Evolutionary conservation across 768 basidiomycete genomes (phyloP).

Genomic region (Podaxis sp.): DNA sequence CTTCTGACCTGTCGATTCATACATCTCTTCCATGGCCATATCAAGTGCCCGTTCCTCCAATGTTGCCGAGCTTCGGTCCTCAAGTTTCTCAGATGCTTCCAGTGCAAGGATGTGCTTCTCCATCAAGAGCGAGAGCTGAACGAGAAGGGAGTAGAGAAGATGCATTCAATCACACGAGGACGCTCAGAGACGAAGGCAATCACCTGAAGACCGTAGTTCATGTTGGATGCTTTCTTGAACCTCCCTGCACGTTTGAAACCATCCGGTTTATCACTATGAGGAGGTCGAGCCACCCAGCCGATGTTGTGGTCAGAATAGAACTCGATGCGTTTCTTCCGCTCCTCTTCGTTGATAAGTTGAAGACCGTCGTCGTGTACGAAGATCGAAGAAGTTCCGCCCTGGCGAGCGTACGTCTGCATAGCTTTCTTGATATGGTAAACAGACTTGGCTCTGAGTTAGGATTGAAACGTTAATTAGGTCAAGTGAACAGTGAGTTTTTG

Average conservation of each 20-base stretch:
- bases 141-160: slow-evolving; percentile 7
- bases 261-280: slow-evolving; percentile 56
- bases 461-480: background rate
- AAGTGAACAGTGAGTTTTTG: background rate
- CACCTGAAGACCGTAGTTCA: slow-evolving; percentile 72
- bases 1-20: slow-evolving; percentile 49
- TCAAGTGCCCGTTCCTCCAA: slow-evolving; percentile 74
- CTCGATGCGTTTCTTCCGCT: slow-evolving; percentile 61
- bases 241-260: slow-evolving; percentile 82
- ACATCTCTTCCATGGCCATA: slow-evolving; percentile 73
- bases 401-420: slow-evolving; percentile 90
- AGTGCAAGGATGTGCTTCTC: slow-evolving; percentile 49
- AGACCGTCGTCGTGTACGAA: slow-evolving; percentile 84
- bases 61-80: slow-evolving; percentile 35
- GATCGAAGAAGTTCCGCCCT: slow-evolving; percentile 80
- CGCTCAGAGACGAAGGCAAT: slow-evolving; percentile 9
- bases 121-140: slow-evolving; percentile 62
- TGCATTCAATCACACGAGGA: background rate
- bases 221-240: slow-evolving; percentile 91
- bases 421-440: slow-evolving; percentile 79
- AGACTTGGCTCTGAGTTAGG: slow-evolving; percentile 57
- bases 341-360: slow-evolving; percentile 60
- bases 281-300: slow-evolving; percentile 81
- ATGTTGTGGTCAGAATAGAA: slow-evolving; percentile 80
- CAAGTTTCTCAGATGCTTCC: slow-evolving; percentile 36